These are phyloP conservation scores for Epithemia pelagica DNA, from an alignment of 108 stramenopile species.

Conservation along the genomic window DNA sequence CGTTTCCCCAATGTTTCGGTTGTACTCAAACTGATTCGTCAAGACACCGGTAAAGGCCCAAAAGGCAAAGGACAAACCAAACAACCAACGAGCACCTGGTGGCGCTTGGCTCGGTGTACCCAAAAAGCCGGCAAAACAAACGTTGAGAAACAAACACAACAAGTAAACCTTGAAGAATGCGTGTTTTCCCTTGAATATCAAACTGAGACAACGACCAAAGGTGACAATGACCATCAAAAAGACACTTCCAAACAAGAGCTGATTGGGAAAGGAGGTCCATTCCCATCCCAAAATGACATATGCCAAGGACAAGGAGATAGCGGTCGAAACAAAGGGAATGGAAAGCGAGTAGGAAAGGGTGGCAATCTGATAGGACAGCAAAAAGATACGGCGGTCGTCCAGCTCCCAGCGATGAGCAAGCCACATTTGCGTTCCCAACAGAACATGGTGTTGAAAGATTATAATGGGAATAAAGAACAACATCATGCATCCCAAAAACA, in stretches of 20 bases:
- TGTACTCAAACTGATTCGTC: constrained; percentile 1
- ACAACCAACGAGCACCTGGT: neutral
- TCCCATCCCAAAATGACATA: constrained; percentile 5
- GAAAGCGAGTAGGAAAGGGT: neutral
- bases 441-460: neutral
- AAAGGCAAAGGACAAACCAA: neutral
- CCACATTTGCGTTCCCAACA: neutral
- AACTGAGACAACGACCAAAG: neutral
- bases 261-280: neutral
- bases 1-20: neutral
- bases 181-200: neutral
- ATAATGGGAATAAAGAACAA: neutral
- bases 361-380: constrained; percentile 1
- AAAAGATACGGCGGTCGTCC: constrained; percentile 1
- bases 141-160: neutral
- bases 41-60: neutral
- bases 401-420: neutral
- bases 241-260: neutral
- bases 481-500: neutral
- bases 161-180: neutral
- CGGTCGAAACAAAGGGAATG: neutral
- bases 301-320: neutral
- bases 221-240: neutral
- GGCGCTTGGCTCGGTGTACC: neutral
- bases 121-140: neutral